Conservation (phyloP, 345 rosid genomes). For the Schrenkiella parvula region DNA sequence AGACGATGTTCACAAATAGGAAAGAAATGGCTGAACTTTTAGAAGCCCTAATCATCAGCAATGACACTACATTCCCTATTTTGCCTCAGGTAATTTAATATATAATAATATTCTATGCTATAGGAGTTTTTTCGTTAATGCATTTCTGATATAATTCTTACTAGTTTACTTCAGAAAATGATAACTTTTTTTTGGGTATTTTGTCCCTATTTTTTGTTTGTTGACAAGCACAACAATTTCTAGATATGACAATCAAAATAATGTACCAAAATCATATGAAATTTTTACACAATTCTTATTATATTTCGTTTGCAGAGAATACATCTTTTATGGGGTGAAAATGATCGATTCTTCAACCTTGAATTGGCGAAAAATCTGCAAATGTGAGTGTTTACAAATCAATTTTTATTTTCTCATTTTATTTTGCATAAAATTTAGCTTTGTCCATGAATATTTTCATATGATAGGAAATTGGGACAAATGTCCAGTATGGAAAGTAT, state of each 20-base stretch:
- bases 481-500: constrained; percentile 51
- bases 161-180: background rate
- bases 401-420: background rate
- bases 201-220: no score
- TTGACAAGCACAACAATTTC: no score
- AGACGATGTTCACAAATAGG: constrained; percentile 77
- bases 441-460: background rate
- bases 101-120: background rate
- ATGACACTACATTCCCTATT: constrained; percentile 50
- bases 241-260: background rate
- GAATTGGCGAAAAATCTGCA: constrained; percentile 66
- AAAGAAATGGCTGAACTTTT: constrained; percentile 68
- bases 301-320: constrained; percentile 46
- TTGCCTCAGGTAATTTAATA: constrained; percentile 50
- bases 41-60: constrained; percentile 57
- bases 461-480: constrained; percentile 59
- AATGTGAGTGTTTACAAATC: constrained; percentile 39
- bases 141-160: background rate
- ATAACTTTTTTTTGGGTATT: no score
- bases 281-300: background rate
- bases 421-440: background rate
- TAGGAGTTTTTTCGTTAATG: background rate
- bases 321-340: constrained; percentile 77
- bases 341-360: constrained; percentile 53
- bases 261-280: background rate